Evolutionary conservation across 169 alveolate genomes (phyloP).

Genomic region (Babesia sp.): DNA sequence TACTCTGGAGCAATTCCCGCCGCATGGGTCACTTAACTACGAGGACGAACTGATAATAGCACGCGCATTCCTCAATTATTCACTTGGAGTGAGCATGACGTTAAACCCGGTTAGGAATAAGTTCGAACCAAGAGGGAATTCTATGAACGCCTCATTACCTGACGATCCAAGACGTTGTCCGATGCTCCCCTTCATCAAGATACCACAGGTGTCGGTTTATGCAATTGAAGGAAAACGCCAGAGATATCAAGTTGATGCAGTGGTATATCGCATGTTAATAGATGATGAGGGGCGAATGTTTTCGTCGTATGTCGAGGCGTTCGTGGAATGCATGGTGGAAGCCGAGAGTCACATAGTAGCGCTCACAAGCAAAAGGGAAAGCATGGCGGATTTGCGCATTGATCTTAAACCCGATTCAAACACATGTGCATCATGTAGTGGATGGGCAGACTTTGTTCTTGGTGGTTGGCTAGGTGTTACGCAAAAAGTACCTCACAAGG

Average conservation of each 20-base stretch:
- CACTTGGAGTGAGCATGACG: conserved; percentile 37
- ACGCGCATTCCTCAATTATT: conserved; percentile 47
- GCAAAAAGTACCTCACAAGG: conserved; percentile 27
- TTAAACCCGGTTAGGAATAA: conserved; percentile 11
- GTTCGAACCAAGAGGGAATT: conserved; percentile 39
- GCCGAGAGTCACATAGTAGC: conserved; percentile 28
- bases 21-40: conserved; percentile 16
- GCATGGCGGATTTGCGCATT: conserved; percentile 1
- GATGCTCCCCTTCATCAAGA: conserved; percentile 38
- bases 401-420: conserved; percentile 17
- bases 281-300: conserved; percentile 26
- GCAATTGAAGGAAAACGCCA: conserved; percentile 19
- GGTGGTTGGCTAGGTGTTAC: neutral
- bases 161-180: conserved; percentile 41
- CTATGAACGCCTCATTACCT: conserved; percentile 11
- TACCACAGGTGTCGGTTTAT: neutral
- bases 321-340: conserved; percentile 39
- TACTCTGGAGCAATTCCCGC: conserved; percentile 22
- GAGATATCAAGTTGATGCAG: conserved; percentile 56
- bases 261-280: conserved; percentile 56
- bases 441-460: conserved; percentile 11
- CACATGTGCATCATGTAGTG: conserved; percentile 2
- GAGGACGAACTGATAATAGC: conserved; percentile 29
- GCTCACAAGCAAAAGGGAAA: conserved; percentile 17
- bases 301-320: conserved; percentile 59